Evolutionary conservation across 352 stramenopile genomes (phyloP).

Genomic region (Globisporangium okanoganense): DNA sequence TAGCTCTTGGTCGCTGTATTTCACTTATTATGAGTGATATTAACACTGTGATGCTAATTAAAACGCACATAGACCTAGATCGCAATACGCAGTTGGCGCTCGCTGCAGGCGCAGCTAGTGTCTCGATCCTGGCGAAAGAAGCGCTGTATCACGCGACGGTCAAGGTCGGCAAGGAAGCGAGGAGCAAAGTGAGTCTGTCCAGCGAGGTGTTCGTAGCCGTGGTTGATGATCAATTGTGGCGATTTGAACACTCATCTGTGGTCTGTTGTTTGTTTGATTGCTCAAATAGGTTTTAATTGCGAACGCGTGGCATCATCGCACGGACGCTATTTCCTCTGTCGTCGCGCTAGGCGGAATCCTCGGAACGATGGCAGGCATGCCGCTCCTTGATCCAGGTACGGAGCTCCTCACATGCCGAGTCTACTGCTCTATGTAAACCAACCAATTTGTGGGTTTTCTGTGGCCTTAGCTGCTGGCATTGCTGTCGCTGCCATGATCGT

Average conservation of each 20-base stretch:
- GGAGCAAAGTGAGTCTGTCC: conserved; percentile 67
- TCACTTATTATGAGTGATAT: no score
- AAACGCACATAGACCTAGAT: conserved; percentile 34
- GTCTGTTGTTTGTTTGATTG: background rate
- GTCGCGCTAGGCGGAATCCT: conserved; percentile 77
- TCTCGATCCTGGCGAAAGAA: conserved; percentile 94
- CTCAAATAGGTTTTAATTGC: conserved; percentile 90
- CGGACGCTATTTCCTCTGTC: conserved; percentile 88
- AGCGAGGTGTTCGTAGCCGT: background rate
- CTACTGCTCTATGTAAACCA: background rate
- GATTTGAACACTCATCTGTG: background rate
- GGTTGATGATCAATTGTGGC: background rate
- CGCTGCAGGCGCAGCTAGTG: conserved; percentile 76
- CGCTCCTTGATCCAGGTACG: conserved; percentile 68
- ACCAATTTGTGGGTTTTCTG: background rate
- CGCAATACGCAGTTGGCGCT: conserved; percentile 56
- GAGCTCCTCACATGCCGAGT: background rate
- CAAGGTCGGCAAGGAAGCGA: conserved; percentile 87
- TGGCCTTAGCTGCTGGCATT: conserved; percentile 60
- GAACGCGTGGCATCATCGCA: conserved; percentile 96
- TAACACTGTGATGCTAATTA: background rate
- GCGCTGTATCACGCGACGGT: conserved; percentile 92
- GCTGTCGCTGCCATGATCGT: conserved; percentile 87
- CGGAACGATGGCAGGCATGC: conserved; percentile 62
- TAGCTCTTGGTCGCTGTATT: no score